Evolutionary conservation across 805 yeast genomes (phyloP).

Genomic region (Candida maris): DNA sequence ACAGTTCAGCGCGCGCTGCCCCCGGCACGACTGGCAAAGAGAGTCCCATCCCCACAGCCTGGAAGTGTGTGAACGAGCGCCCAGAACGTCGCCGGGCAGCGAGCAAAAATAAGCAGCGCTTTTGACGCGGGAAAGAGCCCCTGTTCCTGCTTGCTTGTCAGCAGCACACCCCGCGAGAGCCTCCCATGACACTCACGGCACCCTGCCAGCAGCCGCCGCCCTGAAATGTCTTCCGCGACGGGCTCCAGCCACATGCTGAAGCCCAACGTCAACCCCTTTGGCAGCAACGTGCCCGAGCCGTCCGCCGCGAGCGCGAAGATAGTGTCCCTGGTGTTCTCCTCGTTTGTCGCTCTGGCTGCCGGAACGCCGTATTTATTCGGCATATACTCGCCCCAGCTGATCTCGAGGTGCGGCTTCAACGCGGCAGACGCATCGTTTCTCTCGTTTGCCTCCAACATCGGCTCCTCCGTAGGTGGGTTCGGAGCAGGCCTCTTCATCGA

Average conservation of each 20-base stretch:
- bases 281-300: neutral
- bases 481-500: conserved; percentile 71
- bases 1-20: no score
- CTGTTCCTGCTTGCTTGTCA: no score
- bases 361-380: conserved; percentile 78
- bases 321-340: conserved; percentile 11
- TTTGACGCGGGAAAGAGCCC: no score
- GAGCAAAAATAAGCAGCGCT: no score
- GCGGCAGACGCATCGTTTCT: conserved; percentile 61
- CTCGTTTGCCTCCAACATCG: conserved; percentile 59
- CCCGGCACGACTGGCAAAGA: no score
- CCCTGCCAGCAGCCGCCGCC: no score
- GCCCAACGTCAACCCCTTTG: neutral
- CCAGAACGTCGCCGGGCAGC: no score
- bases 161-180: no score
- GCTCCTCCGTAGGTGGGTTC: conserved; percentile 66
- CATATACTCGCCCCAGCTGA: conserved; percentile 70
- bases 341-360: conserved; percentile 43
- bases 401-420: conserved; percentile 51
- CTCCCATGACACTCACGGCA: no score
- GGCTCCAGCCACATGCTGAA: neutral
- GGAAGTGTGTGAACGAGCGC: no score
- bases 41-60: no score
- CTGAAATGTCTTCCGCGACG: neutral
- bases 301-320: conserved; percentile 1